Percentiles rank a stretch among this genome's conserved stretches.
Evolutionary conservation across 2,329 filamentous ascomycete species (phyloP).

Genomic region (Colletotrichum sojae): DNA sequence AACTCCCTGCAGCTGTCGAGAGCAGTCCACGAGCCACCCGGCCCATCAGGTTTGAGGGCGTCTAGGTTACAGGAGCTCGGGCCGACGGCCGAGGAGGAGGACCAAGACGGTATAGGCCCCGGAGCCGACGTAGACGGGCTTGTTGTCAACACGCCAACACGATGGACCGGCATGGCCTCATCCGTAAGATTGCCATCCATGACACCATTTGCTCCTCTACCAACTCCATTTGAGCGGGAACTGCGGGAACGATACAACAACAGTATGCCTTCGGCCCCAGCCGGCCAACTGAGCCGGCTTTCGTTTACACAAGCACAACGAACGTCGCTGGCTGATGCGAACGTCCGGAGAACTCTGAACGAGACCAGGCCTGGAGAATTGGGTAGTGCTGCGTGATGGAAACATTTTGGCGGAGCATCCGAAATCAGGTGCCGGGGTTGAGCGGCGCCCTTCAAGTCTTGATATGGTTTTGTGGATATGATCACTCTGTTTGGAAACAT

Average conservation of each 20-base stretch:
- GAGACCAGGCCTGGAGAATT: neutral
- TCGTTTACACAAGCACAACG: constrained; percentile 33
- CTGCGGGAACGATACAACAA: constrained; percentile 45
- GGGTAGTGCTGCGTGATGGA: no score
- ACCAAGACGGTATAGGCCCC: constrained; percentile 26
- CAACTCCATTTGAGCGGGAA: constrained; percentile 58
- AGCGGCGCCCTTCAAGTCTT: neutral
- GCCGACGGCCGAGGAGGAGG: constrained; percentile 30
- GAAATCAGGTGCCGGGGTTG: neutral
- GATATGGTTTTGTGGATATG: constrained; percentile 1
- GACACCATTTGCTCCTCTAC: constrained; percentile 59
- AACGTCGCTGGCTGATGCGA: constrained; percentile 20
- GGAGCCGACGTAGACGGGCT: constrained; percentile 23
- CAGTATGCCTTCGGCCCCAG: constrained; percentile 19
- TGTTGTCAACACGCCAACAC: constrained; percentile 60
- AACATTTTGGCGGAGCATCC: neutral
- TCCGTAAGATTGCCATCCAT: constrained; percentile 57
- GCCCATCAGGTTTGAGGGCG: constrained; percentile 18
- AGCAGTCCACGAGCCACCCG: constrained; percentile 16
- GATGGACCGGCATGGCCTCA: constrained; percentile 59
- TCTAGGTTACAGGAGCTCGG: constrained; percentile 24
- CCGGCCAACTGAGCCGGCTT: constrained; percentile 26
- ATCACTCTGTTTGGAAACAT: constrained; percentile 1
- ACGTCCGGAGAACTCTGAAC: constrained; percentile 1
- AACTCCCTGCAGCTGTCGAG: constrained; percentile 32